A percentile compares a stretch with the other conserved stretches of the same genome.
Conservation (phyloP, 441 rosid species). For the Theobroma grandiflorum region DNA sequence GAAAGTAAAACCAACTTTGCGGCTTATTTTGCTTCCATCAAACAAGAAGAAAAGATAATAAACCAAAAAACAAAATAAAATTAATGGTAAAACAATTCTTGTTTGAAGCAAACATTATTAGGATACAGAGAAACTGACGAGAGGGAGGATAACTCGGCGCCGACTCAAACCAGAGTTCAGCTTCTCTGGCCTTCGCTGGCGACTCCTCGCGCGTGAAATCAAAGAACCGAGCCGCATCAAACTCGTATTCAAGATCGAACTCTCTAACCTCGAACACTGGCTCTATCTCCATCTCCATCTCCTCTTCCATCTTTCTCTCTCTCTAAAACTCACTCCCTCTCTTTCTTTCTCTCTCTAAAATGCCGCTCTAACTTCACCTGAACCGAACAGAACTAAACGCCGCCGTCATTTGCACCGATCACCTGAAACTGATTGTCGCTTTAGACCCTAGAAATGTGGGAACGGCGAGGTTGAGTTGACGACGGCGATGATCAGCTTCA, state of each 20-base stretch:
- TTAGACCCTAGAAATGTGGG: constrained; percentile 45
- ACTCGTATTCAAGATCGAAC: constrained; percentile 86
- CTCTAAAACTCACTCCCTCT: constrained; percentile 31
- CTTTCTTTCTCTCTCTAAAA: constrained; percentile 33
- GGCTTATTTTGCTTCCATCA: constrained; percentile 6
- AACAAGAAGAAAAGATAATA: constrained; percentile 6
- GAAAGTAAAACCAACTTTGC: not conserved
- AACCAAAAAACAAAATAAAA: not conserved
- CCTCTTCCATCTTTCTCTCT: constrained; percentile 51
- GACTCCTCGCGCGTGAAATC: constrained; percentile 82
- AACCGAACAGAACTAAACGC: constrained; percentile 24
- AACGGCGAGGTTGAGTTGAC: constrained; percentile 45
- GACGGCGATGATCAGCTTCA: constrained; percentile 16
- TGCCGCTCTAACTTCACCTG: constrained; percentile 29
- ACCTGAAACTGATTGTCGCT: not conserved
- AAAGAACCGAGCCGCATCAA: constrained; percentile 79
- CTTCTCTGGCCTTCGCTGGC: constrained; percentile 60
- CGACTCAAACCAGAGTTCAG: constrained; percentile 79
- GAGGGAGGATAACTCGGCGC: constrained; percentile 82
- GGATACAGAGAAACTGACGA: constrained; percentile 61
- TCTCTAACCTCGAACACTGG: constrained; percentile 71
- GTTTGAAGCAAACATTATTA: constrained; percentile 13
- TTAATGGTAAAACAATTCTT: not conserved
- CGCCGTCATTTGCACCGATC: constrained; percentile 6
- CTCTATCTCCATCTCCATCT: constrained; percentile 63